Evolutionary conservation across 1,284 basidiomycete genomes (phyloP), one percentile per base, ranked within the genome.

Genomic region (Grifola frondosa): DNA sequence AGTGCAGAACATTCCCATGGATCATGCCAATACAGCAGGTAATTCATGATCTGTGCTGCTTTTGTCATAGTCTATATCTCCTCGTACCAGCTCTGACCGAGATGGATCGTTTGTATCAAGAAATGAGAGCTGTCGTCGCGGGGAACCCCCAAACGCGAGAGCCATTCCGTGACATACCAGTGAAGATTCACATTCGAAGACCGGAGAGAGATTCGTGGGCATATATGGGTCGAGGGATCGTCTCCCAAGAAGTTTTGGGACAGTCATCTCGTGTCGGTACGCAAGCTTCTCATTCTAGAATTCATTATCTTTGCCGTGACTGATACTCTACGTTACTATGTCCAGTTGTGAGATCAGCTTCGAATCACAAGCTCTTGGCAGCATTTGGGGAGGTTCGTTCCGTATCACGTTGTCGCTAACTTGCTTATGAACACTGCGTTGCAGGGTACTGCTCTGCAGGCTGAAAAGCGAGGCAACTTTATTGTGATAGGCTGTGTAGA

Each of bases 391-490:
- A 89, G 73, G 86, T 85, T 49, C 37, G 69, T 65, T 29, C 16
- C 24, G 35, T 11, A 23, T 32, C 28, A 41, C 44, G 25, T 28
- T 42, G 33, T 55, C 38, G 37, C 46, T 49, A 54, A 52, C 50
- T 40, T 47, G 38, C 42, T 46, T 43, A 50, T 38, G 13, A 30
- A 12, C 22, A 22, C 31, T 16, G 39, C 30, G 32, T 43, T 30
- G 24, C 52, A 88, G 86, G 66, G 74, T 32, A 77, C 78, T 46
- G 82, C 89, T 59, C 66, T 90, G 29, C 84, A 88, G 66, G 86
- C 87, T 17, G 87, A 90, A 65, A 86, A 85, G 63, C 77, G 87
- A 52, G 88, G 87, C 40, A 90, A 88, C 61, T 90, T 90, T 58
- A 81, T 90, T 20, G 85, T 90, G 22, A 75, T 90, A 44, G 81